Base-by-base conservation (phyloP, 495 filamentous ascomycete species). In the Pseudevernia furfuracea region DNA sequence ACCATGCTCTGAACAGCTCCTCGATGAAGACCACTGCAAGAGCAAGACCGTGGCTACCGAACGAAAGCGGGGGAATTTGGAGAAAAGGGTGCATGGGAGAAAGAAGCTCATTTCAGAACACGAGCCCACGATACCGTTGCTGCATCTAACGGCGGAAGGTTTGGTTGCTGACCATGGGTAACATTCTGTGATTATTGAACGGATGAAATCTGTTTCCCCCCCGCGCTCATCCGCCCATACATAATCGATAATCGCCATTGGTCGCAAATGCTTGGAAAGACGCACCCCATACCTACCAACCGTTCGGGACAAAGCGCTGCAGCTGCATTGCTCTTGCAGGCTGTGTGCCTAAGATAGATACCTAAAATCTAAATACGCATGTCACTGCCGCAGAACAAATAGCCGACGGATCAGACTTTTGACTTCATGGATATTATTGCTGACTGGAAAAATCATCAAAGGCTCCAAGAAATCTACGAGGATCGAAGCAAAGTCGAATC, bases 271-370 rank as follows among this genome's bases (percentile, higher is more conserved):
- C 21, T n/a, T n/a, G 9, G 46, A 49, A n/a, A n/a, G n/a, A 49
- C 10, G 46, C 28, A 49, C 46, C 46, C 46, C 46, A 10, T 49
- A 49, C 11, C 46, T 21, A 25, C 23, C 46, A 49, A 49, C 11
- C n/a, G n/a, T 49, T 25, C 46, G 46, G 46, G 23, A 25, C n/a
- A 49, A 1, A 12, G n/a, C 46, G 23, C 46, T 49, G 43, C 43
- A 46, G 43, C n/a, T 49, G 46, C 46, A 49, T 49, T 25, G 46
- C 23, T 49, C 14, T 49, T 49, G 46, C 46, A 49, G 46, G 46
- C 46, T 12, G 46, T 14, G 23, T 14, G 46, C 46, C 25, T 49
- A 11, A n/a, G n/a, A n/a, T n/a, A n/a, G n/a, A n/a, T n/a, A n/a
- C n/a, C n/a, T n/a, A n/a, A n/a, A n/a, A n/a, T n/a, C n/a, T n/a